A percentile compares a stretch with the other conserved stretches of the same genome.
phyloP scores from a whole-genome alignment of 305 asterid species.

The Petunia hybrid region DNA sequence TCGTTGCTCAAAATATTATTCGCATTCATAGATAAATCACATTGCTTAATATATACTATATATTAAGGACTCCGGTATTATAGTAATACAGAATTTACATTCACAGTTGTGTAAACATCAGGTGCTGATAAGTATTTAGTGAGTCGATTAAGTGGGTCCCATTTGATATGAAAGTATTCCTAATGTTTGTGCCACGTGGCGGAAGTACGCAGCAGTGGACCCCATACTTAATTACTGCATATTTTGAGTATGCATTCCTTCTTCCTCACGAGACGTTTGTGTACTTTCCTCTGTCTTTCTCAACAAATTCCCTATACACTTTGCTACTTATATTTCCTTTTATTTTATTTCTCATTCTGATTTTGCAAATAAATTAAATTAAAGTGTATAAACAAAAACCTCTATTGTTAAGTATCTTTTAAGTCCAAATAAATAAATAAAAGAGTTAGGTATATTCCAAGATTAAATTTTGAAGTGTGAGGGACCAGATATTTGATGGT shows the following conservation, averaged over 20 bases:
- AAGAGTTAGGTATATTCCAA: conserved; percentile 31
- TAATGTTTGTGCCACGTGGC: conserved; percentile 42
- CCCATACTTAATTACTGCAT: conserved; percentile 28
- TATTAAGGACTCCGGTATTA: no score
- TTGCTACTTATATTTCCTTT: neutral
- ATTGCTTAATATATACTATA: no score
- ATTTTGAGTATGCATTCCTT: conserved; percentile 35
- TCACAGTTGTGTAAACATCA: no score
- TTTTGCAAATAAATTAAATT: neutral
- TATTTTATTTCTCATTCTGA: neutral
- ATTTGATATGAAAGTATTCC: conserved; percentile 16
- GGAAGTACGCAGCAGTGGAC: conserved; percentile 29
- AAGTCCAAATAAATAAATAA: neutral
- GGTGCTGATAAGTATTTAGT: no score
- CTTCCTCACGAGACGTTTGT: conserved; percentile 41
- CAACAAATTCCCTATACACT: neutral
- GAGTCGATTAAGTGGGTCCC: conserved; percentile 31
- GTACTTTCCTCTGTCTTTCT: conserved; percentile 25
- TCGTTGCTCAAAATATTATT: no score
- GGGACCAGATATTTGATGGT: conserved; percentile 30
- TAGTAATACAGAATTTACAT: no score
- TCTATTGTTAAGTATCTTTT: neutral
- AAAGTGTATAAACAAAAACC: neutral
- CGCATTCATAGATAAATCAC: no score
- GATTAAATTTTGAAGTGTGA: neutral